Conservation (phyloP, 495 filamentous ascomycete genomes). For the Hyphodiscus hymeniophilus region DNA sequence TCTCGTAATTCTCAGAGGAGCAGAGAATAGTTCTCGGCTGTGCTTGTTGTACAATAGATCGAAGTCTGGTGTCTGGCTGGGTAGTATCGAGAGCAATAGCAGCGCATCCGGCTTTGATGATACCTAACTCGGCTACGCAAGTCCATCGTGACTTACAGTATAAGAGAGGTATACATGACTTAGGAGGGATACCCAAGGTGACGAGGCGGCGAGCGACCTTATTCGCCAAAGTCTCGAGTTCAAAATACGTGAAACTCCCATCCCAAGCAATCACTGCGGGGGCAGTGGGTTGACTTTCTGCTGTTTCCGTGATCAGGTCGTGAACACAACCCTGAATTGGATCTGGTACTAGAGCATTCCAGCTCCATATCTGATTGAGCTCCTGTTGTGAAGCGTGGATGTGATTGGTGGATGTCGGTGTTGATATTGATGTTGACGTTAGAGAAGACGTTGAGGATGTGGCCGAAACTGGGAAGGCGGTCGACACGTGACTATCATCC, state of each 20-base stretch:
- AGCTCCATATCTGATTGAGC: too few relatives aligned
- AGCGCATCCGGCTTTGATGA: conserved; percentile 35
- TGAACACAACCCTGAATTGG: too few relatives aligned
- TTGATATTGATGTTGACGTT: too few relatives aligned
- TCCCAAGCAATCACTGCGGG: conserved; percentile 29
- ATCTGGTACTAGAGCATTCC: too few relatives aligned
- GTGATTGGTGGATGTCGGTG: too few relatives aligned
- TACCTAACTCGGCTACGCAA: conserved; percentile 30
- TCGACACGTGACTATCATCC: too few relatives aligned
- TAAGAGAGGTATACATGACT: conserved; percentile 5
- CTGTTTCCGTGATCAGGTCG: conserved; percentile 1
- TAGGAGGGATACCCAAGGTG: not conserved
- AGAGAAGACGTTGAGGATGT: too few relatives aligned
- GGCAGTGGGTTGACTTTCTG: not conserved
- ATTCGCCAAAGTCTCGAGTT: not conserved
- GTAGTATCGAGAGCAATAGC: conserved; percentile 41
- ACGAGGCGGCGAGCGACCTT: not conserved
- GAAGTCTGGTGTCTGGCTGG: not conserved
- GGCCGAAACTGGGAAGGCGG: too few relatives aligned
- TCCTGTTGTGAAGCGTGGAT: too few relatives aligned
- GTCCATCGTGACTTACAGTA: conserved; percentile 37
- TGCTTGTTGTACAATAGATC: not conserved
- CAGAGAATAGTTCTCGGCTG: conserved; percentile 7
- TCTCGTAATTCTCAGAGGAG: not conserved
- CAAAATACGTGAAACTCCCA: conserved; percentile 25